These are phyloP conservation scores for Penicillium ucsense DNA, from an alignment of 495 filamentous ascomycete genomes.

Conservation along the genomic window DNA sequence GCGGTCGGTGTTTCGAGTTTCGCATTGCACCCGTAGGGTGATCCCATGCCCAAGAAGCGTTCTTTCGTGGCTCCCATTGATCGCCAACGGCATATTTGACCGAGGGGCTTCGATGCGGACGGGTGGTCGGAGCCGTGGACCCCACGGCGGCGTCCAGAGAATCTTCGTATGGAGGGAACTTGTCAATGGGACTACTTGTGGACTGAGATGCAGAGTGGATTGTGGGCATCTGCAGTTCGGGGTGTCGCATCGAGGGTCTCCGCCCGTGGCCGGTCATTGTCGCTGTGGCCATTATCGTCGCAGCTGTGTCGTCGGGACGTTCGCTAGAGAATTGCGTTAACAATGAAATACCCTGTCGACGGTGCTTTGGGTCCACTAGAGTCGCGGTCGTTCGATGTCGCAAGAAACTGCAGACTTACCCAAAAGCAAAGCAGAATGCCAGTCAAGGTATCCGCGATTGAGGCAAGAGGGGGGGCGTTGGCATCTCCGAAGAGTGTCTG, in stretches of 20 bases:
- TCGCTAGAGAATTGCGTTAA: conserved; percentile 2
- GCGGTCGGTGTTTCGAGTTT: conserved; percentile 52
- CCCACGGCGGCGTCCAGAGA: conserved; percentile 22
- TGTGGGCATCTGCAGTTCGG: conserved; percentile 26
- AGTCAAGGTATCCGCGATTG: neutral
- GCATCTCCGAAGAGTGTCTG: neutral
- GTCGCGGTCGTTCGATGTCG: neutral
- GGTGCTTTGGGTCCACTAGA: neutral
- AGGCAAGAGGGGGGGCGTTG: neutral
- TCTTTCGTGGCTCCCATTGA: conserved; percentile 30
- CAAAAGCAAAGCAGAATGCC: neutral
- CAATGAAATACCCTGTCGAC: neutral
- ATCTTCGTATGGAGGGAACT: conserved; percentile 36
- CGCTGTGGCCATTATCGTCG: conserved; percentile 31
- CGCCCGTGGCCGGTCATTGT: conserved; percentile 37
- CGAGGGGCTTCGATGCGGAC: conserved; percentile 17
- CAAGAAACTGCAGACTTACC: neutral
- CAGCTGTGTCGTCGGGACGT: neutral
- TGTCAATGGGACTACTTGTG: conserved; percentile 32
- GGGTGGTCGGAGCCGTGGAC: conserved; percentile 2
- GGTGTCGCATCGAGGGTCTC: conserved; percentile 34
- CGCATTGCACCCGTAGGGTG: conserved; percentile 33
- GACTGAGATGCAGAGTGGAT: conserved; percentile 21
- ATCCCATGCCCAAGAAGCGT: conserved; percentile 22
- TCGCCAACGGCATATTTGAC: conserved; percentile 26